Percentiles rank a stretch among this genome's conserved stretches.
phyloP scores from a whole-genome alignment of 2,329 filamentous ascomycete species.

The Pseudogymnoascus sp. region DNA sequence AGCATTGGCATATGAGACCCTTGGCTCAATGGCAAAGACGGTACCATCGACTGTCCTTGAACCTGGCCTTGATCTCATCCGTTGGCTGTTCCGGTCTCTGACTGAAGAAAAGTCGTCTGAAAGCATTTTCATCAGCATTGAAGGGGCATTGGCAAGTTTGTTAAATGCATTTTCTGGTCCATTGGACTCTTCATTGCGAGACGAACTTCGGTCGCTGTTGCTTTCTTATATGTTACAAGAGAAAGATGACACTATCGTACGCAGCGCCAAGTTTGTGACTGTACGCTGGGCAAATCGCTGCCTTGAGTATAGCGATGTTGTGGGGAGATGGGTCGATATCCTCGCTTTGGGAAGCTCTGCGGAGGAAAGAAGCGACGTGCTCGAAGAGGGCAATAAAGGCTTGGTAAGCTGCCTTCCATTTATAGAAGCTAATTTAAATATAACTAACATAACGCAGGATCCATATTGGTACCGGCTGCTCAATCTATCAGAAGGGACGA shows the following conservation, averaged over 20 bases:
- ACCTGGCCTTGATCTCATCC: constrained; percentile 45
- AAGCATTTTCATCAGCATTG: constrained; percentile 74
- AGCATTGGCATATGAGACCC: constrained; percentile 79
- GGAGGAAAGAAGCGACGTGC: constrained; percentile 68
- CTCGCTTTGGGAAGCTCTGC: constrained; percentile 61
- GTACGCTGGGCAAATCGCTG: constrained; percentile 88
- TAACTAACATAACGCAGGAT: constrained; percentile 22
- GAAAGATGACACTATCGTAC: constrained; percentile 43
- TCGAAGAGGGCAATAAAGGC: constrained; percentile 84
- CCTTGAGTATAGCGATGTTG: constrained; percentile 67
- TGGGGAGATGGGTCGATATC: constrained; percentile 81
- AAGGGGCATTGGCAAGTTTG: constrained; percentile 76
- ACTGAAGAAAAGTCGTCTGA: constrained; percentile 68
- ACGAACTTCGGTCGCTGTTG: constrained; percentile 41
- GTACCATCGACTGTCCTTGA: constrained; percentile 48
- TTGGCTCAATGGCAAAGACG: constrained; percentile 68
- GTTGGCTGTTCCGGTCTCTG: constrained; percentile 78
- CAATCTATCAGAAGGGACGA: constrained; percentile 41
- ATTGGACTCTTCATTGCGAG: constrained; percentile 29
- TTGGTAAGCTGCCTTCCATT: constrained; percentile 49
- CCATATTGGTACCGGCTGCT: constrained; percentile 62
- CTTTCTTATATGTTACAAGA: constrained; percentile 56
- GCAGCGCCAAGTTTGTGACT: constrained; percentile 71
- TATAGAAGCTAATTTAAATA: neutral
- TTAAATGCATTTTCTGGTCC: constrained; percentile 43